Base-by-base conservation (phyloP, 768 basidiomycete genomes). In the Podaxis sp. region DNA sequence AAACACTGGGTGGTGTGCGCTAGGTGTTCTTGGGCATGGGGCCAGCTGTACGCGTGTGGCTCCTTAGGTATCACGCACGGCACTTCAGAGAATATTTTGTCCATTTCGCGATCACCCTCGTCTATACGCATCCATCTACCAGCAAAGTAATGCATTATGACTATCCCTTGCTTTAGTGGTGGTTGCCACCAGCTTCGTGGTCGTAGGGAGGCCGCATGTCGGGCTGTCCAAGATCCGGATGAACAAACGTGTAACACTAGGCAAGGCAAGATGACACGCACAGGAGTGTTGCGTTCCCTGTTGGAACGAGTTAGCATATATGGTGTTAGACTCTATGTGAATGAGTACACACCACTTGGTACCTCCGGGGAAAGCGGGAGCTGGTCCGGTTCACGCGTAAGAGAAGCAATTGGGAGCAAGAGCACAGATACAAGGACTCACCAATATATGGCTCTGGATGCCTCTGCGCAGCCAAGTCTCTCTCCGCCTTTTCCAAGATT, bases 361-460 rank as follows among this genome's bases (percentile, higher is more conserved):
- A 61, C 95, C 95, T 61, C 90, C 93, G 50, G 93, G 93, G 72
- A 87, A 90, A 42, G 82, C 69, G 50, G 95, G 82, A 61, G 89
- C 95, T 98, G 63, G 61, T 64, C 58, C 47, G 16, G 50, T 21
- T 46, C 32, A 46, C 28, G 42, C 18, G 42, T 58, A 38, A 55
- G n/a, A 9, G 37, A 54, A 46, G 63, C 65, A 64, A 61, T 63
- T 51, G 46, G 40, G 56, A 35, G 13, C 57, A 21, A 13, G 36
- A 16, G 47, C 16, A 27, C 50, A 27, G 27, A 50, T 55, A 54
- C 50, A 10, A 59, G 40, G 55, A 87, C 94, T 77, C 73, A 98
- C 95, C 75, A 71, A 91, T 89, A 73, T 94, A 95, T 42, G 96
- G 95, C 74, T 98, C 96, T 23, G 95, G 95, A 71, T 98, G 96